Evolutionary conservation across 2,329 filamentous ascomycete genomes (phyloP).

Genomic region (Colletotrichum sp.): DNA sequence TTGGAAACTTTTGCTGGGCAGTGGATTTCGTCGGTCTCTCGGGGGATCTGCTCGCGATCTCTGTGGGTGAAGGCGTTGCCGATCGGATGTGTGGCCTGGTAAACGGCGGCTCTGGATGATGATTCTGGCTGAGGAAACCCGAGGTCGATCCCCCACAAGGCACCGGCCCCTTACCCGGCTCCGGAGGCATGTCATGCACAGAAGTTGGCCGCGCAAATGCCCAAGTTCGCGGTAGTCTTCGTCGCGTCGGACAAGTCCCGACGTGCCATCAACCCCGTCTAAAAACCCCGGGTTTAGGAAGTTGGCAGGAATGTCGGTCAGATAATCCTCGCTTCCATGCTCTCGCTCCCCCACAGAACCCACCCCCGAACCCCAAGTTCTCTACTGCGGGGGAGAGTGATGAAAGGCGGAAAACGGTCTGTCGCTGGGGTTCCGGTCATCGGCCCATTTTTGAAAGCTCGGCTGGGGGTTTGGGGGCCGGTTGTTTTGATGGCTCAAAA

Average conservation of each 20-base stretch:
- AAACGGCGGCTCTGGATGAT: background rate
- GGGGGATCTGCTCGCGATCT: no score
- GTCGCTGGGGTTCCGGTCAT: background rate
- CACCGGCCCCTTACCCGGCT: no score
- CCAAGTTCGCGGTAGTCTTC: accelerated
- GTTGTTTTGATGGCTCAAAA: background rate
- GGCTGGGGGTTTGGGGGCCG: accelerated
- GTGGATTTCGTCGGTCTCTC: no score
- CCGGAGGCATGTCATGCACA: no score
- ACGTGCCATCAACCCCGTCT: background rate
- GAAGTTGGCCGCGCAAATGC: background rate
- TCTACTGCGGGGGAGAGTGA: background rate
- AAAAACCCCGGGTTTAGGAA: background rate
- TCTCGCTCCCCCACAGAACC: background rate
- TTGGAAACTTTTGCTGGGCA: no score
- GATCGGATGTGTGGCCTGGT: no score
- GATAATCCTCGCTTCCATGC: background rate
- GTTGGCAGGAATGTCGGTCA: background rate
- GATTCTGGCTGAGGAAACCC: accelerated
- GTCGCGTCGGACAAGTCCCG: background rate
- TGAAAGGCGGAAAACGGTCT: background rate
- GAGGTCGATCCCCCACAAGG: background rate
- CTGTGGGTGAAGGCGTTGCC: no score
- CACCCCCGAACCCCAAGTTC: background rate
- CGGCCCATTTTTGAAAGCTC: background rate